Evolutionary conservation across 1,284 basidiomycete species (phyloP), one percentile per base, ranked within the genome.

Genomic region (Schizophyllum amplum): DNA sequence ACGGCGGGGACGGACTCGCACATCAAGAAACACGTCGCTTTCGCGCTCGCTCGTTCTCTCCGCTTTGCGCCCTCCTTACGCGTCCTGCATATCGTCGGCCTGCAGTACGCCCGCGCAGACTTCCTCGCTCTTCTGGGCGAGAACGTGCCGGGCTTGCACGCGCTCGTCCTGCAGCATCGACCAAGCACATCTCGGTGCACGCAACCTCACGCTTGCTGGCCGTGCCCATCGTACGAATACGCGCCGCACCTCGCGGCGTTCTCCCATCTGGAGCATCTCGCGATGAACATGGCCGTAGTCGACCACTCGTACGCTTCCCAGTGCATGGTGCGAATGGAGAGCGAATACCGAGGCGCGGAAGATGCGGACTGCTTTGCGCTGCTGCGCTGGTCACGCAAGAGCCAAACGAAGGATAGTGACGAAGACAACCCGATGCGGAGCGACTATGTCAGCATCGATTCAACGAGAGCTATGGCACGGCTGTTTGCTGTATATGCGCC

Each of bases 171-270:
- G 17, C 17, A 42, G 11, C 33, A 42, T 17, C 33, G 33, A 9
- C 33, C 33, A 2, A 42, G 33, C 33, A 42, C 17, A 3, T 42
- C 7, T 17, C 33, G 33, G 17, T 17, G 3, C 13, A 13, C 33
- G 33, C 11, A 42, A 17, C 13, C 33, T 9, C 33, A 9, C 33
- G 33, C 33, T 42, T 17, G 7, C 33, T 42, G 33, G 33, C 33
- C 33, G 4, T 42, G 33, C 17, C 33, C 33, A 17, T 52, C 62
- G 5, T 62, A 63, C 58, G 57, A 63, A 23, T 63, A 61, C 57
- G 59, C 47, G 47, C 46, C 49, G 6, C 60, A 60, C 22, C 55
- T 63, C 11, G 60, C 62, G 33, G 54, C 48, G 5, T 63, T 42
- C 7, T 17, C 33, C 17, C 33, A 42, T 42, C 33, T 42, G 2